Evolutionary conservation across 768 basidiomycete species (phyloP).

Genomic region (Amylocystis lapponica): DNA sequence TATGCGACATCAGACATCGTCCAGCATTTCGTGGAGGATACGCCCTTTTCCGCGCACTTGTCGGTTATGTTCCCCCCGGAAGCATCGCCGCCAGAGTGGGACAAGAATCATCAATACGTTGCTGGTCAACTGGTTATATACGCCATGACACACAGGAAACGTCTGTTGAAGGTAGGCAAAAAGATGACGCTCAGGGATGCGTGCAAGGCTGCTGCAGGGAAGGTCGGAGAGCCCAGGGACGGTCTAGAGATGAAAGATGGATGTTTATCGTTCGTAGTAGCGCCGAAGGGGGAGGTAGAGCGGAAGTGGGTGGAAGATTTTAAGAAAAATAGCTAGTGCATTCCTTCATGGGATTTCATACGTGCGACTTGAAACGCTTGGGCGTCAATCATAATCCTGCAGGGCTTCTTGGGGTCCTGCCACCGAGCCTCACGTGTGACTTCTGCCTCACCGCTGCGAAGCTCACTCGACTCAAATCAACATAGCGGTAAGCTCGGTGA

Average conservation of each 20-base stretch:
- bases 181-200: conserved; percentile 84
- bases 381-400: neutral
- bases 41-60: conserved; percentile 75
- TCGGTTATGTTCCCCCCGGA: conserved; percentile 78
- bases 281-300: conserved; percentile 75
- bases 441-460: neutral
- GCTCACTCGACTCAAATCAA: conserved; percentile 27
- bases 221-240: conserved; percentile 56
- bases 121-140: conserved; percentile 68
- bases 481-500: conserved; percentile 68
- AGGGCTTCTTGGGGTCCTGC: conserved; percentile 3
- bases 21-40: conserved; percentile 77
- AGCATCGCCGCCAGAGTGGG: conserved; percentile 68
- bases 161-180: conserved; percentile 86
- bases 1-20: conserved; percentile 87
- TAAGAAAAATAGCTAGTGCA: conserved; percentile 40
- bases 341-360: neutral
- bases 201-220: conserved; percentile 53
- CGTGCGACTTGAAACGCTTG: neutral
- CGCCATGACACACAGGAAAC: conserved; percentile 68
- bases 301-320: conserved; percentile 84
- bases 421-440: conserved; percentile 3
- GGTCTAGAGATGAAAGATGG: conserved; percentile 83
- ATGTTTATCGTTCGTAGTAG: conserved; percentile 70
- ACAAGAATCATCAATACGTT: conserved; percentile 60